A percentile compares a stretch with the other conserved stretches of the same genome.
Evolutionary conservation across 2,329 filamentous ascomycete genomes (phyloP).

Genomic region (Claviceps quebecensis): DNA sequence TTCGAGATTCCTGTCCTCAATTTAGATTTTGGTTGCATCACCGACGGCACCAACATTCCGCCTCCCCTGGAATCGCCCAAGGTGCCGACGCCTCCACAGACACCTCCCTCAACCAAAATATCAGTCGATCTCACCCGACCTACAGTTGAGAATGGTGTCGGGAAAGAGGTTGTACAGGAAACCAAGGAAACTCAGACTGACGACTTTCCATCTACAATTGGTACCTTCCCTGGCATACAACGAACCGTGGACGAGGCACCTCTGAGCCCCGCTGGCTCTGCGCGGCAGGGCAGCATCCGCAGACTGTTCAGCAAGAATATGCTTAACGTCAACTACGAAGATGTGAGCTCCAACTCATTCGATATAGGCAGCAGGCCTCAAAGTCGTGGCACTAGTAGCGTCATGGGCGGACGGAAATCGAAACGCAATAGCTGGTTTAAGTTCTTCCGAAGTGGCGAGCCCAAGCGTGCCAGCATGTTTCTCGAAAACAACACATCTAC

Average conservation of each 20-base stretch:
- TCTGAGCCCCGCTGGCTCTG: conserved; percentile 36
- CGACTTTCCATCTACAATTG: conserved; percentile 17
- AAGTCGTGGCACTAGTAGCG: conserved; percentile 35
- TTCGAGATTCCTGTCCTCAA: conserved; percentile 46
- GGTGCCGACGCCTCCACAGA: conserved; percentile 29
- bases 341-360: conserved; percentile 30
- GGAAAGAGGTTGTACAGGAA: not conserved
- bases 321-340: conserved; percentile 39
- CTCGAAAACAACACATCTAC: conserved; percentile 20
- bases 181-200: conserved; percentile 1
- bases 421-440: conserved; percentile 47
- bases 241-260: conserved; percentile 36
- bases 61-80: conserved; percentile 43
- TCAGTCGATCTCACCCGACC: conserved; percentile 3
- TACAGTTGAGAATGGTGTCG: conserved; percentile 1
- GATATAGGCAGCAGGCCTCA: conserved; percentile 28
- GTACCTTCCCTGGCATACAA: conserved; percentile 32
- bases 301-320: conserved; percentile 42
- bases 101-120: conserved; percentile 16
- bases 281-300: conserved; percentile 41
- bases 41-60: conserved; percentile 47
- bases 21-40: conserved; percentile 44
- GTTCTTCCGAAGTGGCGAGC: conserved; percentile 30
- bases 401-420: conserved; percentile 37
- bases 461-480: conserved; percentile 28